Evolutionary conservation across 2,329 filamentous ascomycete species (phyloP), one percentile per base, ranked within the genome.

Genomic region (Diaporthe aspalathi): DNA sequence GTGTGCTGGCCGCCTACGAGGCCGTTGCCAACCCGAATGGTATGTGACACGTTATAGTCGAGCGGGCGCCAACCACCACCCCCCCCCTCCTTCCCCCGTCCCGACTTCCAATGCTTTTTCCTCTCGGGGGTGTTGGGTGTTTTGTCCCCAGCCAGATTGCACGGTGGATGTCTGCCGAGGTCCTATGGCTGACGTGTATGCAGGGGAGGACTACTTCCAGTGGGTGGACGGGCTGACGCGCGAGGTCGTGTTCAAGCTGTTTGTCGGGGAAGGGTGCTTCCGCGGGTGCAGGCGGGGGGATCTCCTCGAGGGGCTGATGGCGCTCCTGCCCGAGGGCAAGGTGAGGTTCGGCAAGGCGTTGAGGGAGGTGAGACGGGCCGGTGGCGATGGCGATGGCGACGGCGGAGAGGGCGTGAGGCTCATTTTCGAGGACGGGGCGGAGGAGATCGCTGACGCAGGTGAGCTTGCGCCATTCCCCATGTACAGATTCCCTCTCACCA

Each of bases 221-320:
- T 85, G 82, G 81, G 74, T 84, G 8, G 78, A 84, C 72, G 84
- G 83, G 0, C 60, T 32, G 1, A 74, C 72, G 56, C 80, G 74
- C 71, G 50, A 80, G 68, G 40, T 83, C 9, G 72, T 81, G 9
- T 82, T 77, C 73, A 76, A 74, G 24, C 75, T 85, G 12, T 70
- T 78, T 53, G 77, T 84, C 3, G 83, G 83, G n/a, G 75, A 82
- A 47, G 79, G 83, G 62, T 77, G 78, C 1, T 85, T 85, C 70
- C 82, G 81, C 60, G 82, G 82, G 2, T 83, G 83, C 9, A 77
- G 81, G 1, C 76, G 84, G 24, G 80, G 77, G 7, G 83, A 84
- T 20, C 79, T 85, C 22, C 73, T 85, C 17, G 80, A 83, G 12
- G 82, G 78, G 24, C 80, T 83, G 80, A 77, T 79, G 9, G 71